Evolutionary conservation across 1,284 basidiomycete genomes (phyloP), one percentile per base, ranked within the genome.

Genomic region (Agroathelia rolfsii): DNA sequence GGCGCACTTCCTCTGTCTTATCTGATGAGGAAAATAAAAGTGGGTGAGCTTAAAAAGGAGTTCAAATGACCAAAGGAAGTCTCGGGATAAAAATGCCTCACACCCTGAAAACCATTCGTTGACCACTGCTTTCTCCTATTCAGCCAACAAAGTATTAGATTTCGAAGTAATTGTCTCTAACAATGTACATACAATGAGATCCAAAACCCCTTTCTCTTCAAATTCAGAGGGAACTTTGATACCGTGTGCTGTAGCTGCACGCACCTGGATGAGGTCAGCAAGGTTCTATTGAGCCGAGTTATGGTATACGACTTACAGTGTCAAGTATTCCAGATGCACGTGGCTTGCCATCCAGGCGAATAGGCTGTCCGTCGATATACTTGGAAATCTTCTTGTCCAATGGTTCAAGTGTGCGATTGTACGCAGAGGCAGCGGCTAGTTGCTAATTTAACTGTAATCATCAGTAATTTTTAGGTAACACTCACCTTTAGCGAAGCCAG

Each of bases 271-370:
- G 3, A 17, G 14, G 24, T 19, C 7, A 21, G 6, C 28, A 30
- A 12, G 23, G 19, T 12, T 14, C 24, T 38, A 4, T n/a, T 6
- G 20, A 19, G 13, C 5, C 19, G 5, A 19, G 23, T 9, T 15
- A 29, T 25, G n/a, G 32, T n/a, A n/a, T 18, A 41, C 2, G 21
- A 45, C 67, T 29, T 38, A 79, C 76, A 0, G 84, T 87, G 50
- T 88, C 85, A 41, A 88, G 57, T n/a, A 89, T 66, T 4, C 84
- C 85, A 11, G 76, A 83, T 5, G 80, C 76, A 38, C 82, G 61
- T 3, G 85, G 85, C 43, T 72, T 76, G 1, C 83, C 82, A 41
- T 88, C 82, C 3, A 88, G 57, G 11, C 82, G 69, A 8, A 86
- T 58, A 3, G 78, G 74, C 24, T 70, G 71, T 0, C 77, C 80